Evolutionary conservation across 2,329 filamentous ascomycete species (phyloP), one percentile per base, ranked within the genome.

Genomic region (Ophiosphaerella herpotricha): DNA sequence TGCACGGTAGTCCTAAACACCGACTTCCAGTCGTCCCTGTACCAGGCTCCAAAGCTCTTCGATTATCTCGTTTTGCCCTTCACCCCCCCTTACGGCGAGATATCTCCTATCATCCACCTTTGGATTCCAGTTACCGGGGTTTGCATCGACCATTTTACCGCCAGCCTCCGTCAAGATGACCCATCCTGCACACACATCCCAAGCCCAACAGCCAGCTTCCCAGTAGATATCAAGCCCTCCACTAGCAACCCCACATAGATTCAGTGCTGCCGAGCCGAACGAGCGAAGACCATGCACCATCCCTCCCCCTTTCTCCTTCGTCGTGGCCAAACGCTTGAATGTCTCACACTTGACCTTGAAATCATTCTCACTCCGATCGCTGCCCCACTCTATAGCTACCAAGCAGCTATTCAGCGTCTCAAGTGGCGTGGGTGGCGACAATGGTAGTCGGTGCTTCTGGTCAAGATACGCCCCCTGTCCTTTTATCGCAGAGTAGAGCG

Each of bases 171-270:
- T 75, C 23, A 93, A 75, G 52, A 93, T 86, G 50, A 86, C 85
- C 89, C 89, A 92, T 0, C 86, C 89, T 5, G 90, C 90, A 66
- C 87, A 90, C 2, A 93, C 89, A 70, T 93, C 89, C 89, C 89
- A 93, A 1, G 89, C 88, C 83, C 88, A 93, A 72, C 88, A 91
- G 0, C 90, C 89, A 33, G 87, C 88, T 74, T 93, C 89, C 89
- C 89, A 93, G 70, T 90, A 93, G 18, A 84, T 63, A 68, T 93
- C 89, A 23, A 90, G 61, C 69, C 85, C 81, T 0, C 89, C 89
- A 8, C 84, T 82, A 2, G 89, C 89, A 3, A 90, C 86, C 34
- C 80, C 82, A 49, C 87, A 90, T 14, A 92, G 72, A 70, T 92
- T 92, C 62, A 93, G 75, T 35, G 89, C 89, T 7, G 89, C 89